A percentile compares a stretch with the other conserved stretches of the same genome.
Conservation (phyloP, 2,329 filamentous ascomycete genomes). For the Aureobasidium subglaciale region DNA sequence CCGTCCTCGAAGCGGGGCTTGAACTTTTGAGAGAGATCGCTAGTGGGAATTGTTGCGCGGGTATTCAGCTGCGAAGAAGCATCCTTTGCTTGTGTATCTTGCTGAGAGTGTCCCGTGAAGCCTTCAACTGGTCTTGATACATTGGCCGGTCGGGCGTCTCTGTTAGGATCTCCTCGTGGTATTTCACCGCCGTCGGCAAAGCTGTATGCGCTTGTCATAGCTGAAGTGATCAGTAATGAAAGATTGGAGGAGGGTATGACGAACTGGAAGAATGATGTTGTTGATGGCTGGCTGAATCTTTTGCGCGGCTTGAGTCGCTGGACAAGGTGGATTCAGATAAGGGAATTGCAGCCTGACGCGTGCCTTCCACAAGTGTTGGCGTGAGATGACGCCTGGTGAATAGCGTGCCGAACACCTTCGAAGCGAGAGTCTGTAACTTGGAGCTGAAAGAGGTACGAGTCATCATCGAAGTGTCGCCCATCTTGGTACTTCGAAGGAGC, state of each 20-base stretch:
- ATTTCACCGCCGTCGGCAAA: background rate
- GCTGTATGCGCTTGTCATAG: background rate
- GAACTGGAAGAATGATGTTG: background rate
- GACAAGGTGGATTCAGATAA: background rate
- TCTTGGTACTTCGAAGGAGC: too few relatives aligned
- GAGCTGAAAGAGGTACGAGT: background rate
- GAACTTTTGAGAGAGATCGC: constrained; percentile 4
- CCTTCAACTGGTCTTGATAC: background rate
- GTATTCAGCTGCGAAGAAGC: background rate
- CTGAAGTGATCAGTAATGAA: background rate
- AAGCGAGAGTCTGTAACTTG: background rate
- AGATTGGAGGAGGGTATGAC: background rate
- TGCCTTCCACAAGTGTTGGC: background rate
- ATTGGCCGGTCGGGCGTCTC: background rate
- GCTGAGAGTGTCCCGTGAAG: background rate
- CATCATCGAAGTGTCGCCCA: background rate
- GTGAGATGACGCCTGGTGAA: background rate
- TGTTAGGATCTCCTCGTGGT: background rate
- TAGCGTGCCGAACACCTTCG: background rate
- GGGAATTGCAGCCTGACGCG: background rate
- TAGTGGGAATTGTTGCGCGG: background rate
- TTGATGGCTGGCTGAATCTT: background rate
- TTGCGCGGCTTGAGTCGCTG: background rate
- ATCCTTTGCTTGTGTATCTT: background rate
- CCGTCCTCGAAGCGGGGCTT: constrained; percentile 2